Percentiles rank a stretch among this genome's conserved stretches.
These are phyloP conservation scores for Xylaria flabelliformis DNA, from an alignment of 495 filamentous ascomycete species.

Conservation along the genomic window DNA sequence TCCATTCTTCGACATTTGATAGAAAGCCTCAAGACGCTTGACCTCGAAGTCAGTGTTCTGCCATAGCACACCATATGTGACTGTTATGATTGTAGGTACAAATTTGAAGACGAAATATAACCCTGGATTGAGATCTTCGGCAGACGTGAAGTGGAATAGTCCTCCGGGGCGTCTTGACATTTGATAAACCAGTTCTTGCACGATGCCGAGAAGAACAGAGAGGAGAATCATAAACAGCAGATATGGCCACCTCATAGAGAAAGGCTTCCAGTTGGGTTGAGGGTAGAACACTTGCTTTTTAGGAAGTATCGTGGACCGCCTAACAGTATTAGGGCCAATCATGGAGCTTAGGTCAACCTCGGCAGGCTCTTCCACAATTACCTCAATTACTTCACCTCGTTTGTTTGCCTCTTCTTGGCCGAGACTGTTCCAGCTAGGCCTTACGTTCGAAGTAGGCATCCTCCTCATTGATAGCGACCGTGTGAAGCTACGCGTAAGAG, in stretches of 20 bases:
- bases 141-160: slow-evolving; percentile 58
- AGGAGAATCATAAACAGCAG: slow-evolving; percentile 59
- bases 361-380: slow-evolving; percentile 52
- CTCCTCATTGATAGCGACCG: slow-evolving; percentile 44
- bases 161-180: slow-evolving; percentile 50
- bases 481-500: slow-evolving; percentile 42
- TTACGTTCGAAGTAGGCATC: slow-evolving; percentile 33
- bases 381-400: slow-evolving; percentile 57
- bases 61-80: slow-evolving; percentile 76
- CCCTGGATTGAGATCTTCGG: slow-evolving; percentile 56
- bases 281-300: slow-evolving; percentile 58
- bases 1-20: slow-evolving; percentile 69
- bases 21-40: slow-evolving; percentile 75
- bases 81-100: slow-evolving; percentile 69
- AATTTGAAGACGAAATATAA: slow-evolving; percentile 76
- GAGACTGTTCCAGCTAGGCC: slow-evolving; percentile 46
- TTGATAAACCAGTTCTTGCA: slow-evolving; percentile 68
- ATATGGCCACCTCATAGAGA: slow-evolving; percentile 72
- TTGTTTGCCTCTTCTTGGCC: slow-evolving; percentile 60
- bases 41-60: slow-evolving; percentile 77
- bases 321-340: slow-evolving; percentile 39
- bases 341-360: slow-evolving; percentile 49
- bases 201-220: slow-evolving; percentile 60
- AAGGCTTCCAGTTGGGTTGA: slow-evolving; percentile 73
- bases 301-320: slow-evolving; percentile 35